A percentile compares a stretch with the other conserved stretches of the same genome.
These are phyloP conservation scores for Podila clonocystis DNA, from an alignment of 192 early-diverging fungal species.

Conservation along the genomic window DNA sequence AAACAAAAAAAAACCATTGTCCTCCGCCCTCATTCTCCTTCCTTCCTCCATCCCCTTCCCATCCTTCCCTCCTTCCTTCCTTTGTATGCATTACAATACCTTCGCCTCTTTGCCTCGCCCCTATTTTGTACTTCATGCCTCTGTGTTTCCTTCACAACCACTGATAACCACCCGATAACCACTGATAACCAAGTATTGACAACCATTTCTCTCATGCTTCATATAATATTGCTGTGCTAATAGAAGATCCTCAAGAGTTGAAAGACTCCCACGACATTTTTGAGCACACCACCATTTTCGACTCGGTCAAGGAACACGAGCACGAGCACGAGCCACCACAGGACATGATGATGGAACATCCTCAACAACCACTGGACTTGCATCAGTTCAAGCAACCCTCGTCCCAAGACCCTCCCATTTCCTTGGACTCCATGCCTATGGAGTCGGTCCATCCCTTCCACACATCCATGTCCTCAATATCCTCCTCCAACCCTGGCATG, in stretches of 20 bases:
- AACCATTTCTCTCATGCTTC: background rate
- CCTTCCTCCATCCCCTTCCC: background rate
- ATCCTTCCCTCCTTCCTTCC: background rate
- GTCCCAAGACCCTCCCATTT: background rate
- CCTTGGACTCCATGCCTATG: slow-evolving; percentile 6
- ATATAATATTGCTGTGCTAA: background rate
- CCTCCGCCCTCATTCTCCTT: too few relatives aligned
- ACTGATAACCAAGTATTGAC: background rate
- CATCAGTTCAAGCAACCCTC: slow-evolving; percentile 31
- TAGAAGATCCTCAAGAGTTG: slow-evolving; percentile 17
- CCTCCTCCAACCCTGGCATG: background rate
- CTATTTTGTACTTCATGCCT: background rate
- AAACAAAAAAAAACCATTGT: too few relatives aligned
- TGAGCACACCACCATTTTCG: slow-evolving; percentile 1
- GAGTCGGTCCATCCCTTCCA: slow-evolving; percentile 43
- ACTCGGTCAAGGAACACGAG: background rate
- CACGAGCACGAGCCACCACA: slow-evolving; percentile 4
- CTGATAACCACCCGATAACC: background rate
- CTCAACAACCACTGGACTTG: slow-evolving; percentile 40
- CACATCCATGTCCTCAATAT: slow-evolving; percentile 2
- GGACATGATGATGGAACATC: slow-evolving; percentile 51
- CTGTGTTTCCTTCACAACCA: background rate
- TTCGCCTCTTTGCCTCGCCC: background rate
- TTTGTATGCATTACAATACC: background rate
- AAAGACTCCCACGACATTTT: slow-evolving; percentile 5